Conservation (phyloP, 2,329 filamentous ascomycete genomes). For the Purpureocillium lavendulum region DNA sequence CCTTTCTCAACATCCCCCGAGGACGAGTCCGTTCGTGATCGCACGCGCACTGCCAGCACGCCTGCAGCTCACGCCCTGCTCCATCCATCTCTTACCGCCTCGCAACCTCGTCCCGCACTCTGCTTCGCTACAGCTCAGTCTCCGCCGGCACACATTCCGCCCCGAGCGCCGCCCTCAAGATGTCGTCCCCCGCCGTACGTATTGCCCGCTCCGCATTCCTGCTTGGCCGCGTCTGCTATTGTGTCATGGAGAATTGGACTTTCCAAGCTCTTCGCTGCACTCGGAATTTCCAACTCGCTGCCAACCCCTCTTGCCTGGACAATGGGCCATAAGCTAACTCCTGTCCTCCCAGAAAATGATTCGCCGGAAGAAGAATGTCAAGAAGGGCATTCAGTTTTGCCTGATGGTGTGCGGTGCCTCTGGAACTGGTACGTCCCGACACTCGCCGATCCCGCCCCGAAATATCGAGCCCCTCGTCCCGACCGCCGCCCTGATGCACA, state of each 20-base stretch:
- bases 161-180: conserved; percentile 8
- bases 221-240: background rate
- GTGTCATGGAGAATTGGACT: too few relatives aligned
- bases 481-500: background rate
- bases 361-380: conserved; percentile 99
- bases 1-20: conserved; percentile 1
- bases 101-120: background rate
- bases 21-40: background rate
- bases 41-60: background rate
- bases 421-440: conserved; percentile 70
- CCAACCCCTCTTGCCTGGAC: conserved; percentile 6
- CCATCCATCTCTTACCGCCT: conserved; percentile 5
- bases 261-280: too few relatives aligned
- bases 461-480: background rate
- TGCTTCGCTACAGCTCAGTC: conserved; percentile 1
- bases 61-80: too few relatives aligned
- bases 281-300: conserved; percentile 11
- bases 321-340: too few relatives aligned
- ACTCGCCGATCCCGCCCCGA: conserved; percentile 4
- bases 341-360: conserved; percentile 68
- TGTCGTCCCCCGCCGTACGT: conserved; percentile 16
- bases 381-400: conserved; percentile 99
- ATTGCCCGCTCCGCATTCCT: conserved; percentile 5
- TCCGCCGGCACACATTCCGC: background rate
- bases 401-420: conserved; percentile 99